phyloP scores from a whole-genome alignment of 2,329 filamentous ascomycete species.

The Microsporum audouinii region DNA sequence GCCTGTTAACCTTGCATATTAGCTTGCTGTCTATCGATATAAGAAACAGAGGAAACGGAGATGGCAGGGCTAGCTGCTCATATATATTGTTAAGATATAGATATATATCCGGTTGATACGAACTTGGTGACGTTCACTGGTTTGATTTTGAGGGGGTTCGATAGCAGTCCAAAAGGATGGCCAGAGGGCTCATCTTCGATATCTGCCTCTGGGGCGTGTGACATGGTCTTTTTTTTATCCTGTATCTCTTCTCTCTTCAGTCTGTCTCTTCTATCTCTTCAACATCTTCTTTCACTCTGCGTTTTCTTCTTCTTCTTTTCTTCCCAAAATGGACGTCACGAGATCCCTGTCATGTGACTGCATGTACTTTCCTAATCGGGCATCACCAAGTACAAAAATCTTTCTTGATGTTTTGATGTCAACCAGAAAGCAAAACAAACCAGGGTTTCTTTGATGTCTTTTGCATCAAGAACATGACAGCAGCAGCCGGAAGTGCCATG shows the following conservation, averaged over 20 bases:
- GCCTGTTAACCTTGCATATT: slow-evolving; percentile 15
- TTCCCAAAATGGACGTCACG: neutral
- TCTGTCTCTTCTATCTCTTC: neutral
- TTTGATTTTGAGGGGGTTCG: slow-evolving; percentile 38
- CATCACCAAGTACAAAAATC: neutral
- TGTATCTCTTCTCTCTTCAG: neutral
- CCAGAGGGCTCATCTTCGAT: slow-evolving; percentile 15
- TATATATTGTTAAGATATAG: too few species aligned
- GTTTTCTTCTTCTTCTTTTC: neutral
- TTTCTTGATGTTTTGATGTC: neutral
- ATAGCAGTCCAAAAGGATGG: slow-evolving; percentile 40
- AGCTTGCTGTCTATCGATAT: neutral
- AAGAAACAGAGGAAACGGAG: neutral
- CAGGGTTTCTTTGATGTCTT: neutral
- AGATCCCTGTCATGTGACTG: neutral
- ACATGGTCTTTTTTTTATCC: slow-evolving; percentile 15
- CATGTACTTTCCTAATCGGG: neutral
- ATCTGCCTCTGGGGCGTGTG: slow-evolving; percentile 11
- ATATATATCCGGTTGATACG: neutral
- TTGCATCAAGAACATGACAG: neutral
- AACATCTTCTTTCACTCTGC: neutral
- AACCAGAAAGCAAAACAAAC: neutral
- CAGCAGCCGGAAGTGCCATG: neutral
- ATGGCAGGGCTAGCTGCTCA: neutral
- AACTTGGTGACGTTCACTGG: slow-evolving; percentile 39